Base-by-base conservation (phyloP, 2,329 filamentous ascomycete species). In the Pseudohalonectria lignicola region DNA sequence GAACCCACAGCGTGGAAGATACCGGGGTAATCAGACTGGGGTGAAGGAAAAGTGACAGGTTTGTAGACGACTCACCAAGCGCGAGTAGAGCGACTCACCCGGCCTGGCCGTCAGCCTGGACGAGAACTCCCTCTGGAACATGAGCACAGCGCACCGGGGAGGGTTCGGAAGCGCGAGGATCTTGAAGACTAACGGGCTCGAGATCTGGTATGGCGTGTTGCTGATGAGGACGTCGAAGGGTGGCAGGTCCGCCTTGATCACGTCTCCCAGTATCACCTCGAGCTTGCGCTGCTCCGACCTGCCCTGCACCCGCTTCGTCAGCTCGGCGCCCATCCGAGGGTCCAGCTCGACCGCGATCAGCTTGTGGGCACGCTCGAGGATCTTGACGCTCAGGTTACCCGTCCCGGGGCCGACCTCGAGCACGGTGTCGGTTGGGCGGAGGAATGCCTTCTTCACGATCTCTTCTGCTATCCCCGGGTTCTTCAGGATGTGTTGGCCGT, bases 321-420 rank as follows among this genome's bases (percentile, higher is more conserved):
- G 74, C 63, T 96, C 92, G 42, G 90, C 90, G 11, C 86, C 87
- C 92, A 96, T 96, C 53, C 92, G 74, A 16, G 92, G 88, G 62
- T 98, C 92, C 57, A 95, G 73, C 65, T 98, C 92, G 36, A 95
- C 85, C 2, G 82, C 83, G 37, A 88, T 82, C 19, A 70, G 63
- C 47, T 84, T 85, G 59, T 87, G 88, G 17, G 86, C 86, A 45
- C 86, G 82, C 51, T 92, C 85, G 19, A 96, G 66, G 43, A 96
- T 95, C 42, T 86, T 75, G 19, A 92, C 82, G 1, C 90, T 96
- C 49, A 96, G 51, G 55, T 88, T 86, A 43, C 84, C 84, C 1
- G 82, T 86, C 49, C 84, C 87, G 5, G 88, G 86, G 47, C 90
- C 88, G 45, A 94, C 82, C 71, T 96, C 90, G 17, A 96, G 78